Conservation (phyloP, 2,329 filamentous ascomycete genomes). For the Microascus cirrosus region DNA sequence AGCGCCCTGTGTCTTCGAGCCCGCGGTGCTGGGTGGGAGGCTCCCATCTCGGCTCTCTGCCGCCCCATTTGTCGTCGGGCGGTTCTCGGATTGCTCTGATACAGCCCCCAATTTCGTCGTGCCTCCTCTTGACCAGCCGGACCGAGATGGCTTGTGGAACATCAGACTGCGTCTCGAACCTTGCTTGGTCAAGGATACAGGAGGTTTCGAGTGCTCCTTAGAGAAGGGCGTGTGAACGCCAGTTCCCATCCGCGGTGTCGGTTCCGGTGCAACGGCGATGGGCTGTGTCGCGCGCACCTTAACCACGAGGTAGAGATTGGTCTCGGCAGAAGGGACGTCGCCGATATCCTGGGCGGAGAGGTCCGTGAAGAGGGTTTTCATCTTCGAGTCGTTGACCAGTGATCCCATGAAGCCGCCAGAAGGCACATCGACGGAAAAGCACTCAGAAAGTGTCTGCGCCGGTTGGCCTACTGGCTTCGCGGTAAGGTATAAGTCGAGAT, state of each 20-base stretch:
- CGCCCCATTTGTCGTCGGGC: constrained; percentile 21
- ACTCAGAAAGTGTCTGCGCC: constrained; percentile 66
- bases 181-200: constrained; percentile 36
- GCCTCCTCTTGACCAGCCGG: constrained; percentile 41
- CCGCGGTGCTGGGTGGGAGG: constrained; percentile 41
- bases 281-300: constrained; percentile 57
- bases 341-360: constrained; percentile 66
- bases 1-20: constrained; percentile 37
- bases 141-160: constrained; percentile 54
- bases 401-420: constrained; percentile 60
- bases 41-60: constrained; percentile 31
- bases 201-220: constrained; percentile 33
- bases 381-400: constrained; percentile 52
- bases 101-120: constrained; percentile 41
- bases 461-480: constrained; percentile 54
- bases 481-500: constrained; percentile 68
- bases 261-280: constrained; percentile 27
- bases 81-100: constrained; percentile 36
- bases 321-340: constrained; percentile 49
- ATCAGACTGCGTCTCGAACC: constrained; percentile 53
- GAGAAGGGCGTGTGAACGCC: constrained; percentile 26
- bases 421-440: constrained; percentile 68
- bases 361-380: constrained; percentile 82
- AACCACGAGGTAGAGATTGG: constrained; percentile 73
- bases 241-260: constrained; percentile 39